Evolutionary conservation across 306 rosid species (phyloP), one percentile per base, ranked within the genome.

Genomic region (Leucaena leucocephala): DNA sequence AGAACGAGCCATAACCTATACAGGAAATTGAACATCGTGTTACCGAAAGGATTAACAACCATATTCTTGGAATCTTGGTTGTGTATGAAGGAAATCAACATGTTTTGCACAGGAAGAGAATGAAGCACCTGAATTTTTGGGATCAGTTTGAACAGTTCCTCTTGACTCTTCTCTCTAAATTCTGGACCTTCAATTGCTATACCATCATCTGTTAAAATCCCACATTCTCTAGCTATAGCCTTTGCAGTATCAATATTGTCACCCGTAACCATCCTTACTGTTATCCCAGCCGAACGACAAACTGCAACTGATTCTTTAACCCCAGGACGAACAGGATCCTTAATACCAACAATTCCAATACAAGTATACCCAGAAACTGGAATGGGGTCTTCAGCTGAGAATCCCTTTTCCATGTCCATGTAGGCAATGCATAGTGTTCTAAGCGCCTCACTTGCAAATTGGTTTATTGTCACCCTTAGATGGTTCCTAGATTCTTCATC

Each of bases 181-280:
- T 84, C 94, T 16, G 96, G 98, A 48, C 98, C 99, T 89, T 95
- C 99, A 81, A 95, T 95, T 85, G 99, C 99, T 81, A 95, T 81
- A 57, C 99, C 99, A 68, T 94, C 97, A 81, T 95, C 98, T 2
- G 98, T 95, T 71, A 95, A 91, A 80, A 95, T 95, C 58, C 98
- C 98, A 80, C 99, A 95, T 78, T 95, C 99, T 76, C 94, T 91
- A 36, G 99, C 99, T 65, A 95, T 95, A 74, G 99, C 98, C 88
- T 92, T 95, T 33, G 99, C 97, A 38, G 97, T 95, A 68, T 91
- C 81, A 42, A 95, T 95, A 78, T 95, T 93, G 86, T 95, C 99
- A 12, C 99, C 99, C 0, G 99, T 95, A 68, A 95, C 99, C 99
- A 95, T 95, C 86, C 97, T 74, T 16, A 95, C 98, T 35, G 87